phyloP scores from a whole-genome alignment of 2,329 filamentous ascomycete genomes.

The Paraconiothyrium brasiliense region DNA sequence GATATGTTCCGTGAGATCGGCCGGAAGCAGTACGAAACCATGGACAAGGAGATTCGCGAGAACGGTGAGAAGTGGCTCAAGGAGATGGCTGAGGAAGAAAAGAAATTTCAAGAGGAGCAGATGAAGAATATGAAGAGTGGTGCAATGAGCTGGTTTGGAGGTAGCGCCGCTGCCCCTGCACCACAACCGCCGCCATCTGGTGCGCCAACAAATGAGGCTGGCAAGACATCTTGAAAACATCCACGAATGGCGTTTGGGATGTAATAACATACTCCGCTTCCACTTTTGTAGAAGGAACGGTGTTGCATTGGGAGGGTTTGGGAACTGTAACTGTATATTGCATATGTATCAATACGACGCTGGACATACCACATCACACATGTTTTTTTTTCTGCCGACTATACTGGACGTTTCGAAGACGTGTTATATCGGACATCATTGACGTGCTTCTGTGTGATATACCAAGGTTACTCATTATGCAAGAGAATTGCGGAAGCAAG shows the following conservation, averaged over 20 bases:
- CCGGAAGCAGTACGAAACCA: constrained; percentile 84
- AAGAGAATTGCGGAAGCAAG: too few relatives aligned
- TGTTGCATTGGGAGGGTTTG: constrained; percentile 15
- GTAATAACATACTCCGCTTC: constrained; percentile 24
- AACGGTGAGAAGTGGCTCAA: constrained; percentile 96
- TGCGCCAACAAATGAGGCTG: constrained; percentile 14
- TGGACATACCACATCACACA: background rate
- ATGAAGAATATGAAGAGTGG: constrained; percentile 86
- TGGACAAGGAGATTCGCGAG: constrained; percentile 90
- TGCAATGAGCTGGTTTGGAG: constrained; percentile 40
- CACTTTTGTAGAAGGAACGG: constrained; percentile 23
- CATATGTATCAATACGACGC: constrained; percentile 11
- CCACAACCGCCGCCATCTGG: constrained; percentile 4
- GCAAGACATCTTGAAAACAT: constrained; percentile 8
- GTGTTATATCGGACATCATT: too few relatives aligned
- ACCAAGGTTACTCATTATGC: too few relatives aligned
- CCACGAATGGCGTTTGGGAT: constrained; percentile 11
- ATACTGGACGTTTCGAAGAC: too few relatives aligned
- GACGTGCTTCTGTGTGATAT: too few relatives aligned
- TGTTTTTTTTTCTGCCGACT: background rate
- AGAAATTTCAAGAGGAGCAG: constrained; percentile 87
- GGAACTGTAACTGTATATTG: constrained; percentile 16
- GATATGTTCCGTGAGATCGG: constrained; percentile 93
- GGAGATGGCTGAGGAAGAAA: constrained; percentile 88
- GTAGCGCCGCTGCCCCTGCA: constrained; percentile 12